Conservation (phyloP, 768 basidiomycete species). For the Auriculariales sp. region DNA sequence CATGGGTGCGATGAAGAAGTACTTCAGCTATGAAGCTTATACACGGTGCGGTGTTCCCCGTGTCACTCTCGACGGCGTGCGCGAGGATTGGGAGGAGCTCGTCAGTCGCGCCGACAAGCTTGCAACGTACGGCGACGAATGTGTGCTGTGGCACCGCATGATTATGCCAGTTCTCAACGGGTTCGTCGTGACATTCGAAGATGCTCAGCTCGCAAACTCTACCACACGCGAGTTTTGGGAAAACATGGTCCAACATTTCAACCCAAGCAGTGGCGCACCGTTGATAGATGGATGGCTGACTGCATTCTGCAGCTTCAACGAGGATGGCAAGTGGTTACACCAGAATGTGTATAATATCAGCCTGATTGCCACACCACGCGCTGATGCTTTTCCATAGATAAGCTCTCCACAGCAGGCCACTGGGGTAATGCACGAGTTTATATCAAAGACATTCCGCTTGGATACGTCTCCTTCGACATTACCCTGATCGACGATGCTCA, state of each 20-base stretch:
- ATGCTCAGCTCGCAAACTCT: slow-evolving; percentile 1
- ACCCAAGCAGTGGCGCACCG: slow-evolving; percentile 1
- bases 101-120: slow-evolving; percentile 24
- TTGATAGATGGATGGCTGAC: slow-evolving; percentile 7
- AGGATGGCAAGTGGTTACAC: too few relatives aligned
- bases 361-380: too few relatives aligned
- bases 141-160: slow-evolving; percentile 23
- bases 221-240: slow-evolving; percentile 11
- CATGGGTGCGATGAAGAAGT: slow-evolving; percentile 26
- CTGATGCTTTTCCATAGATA: too few relatives aligned
- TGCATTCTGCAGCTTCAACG: slow-evolving; percentile 6
- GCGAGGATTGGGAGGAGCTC: slow-evolving; percentile 24
- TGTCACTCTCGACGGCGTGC: slow-evolving; percentile 29
- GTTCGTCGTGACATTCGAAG: slow-evolving; percentile 16
- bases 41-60: slow-evolving; percentile 27
- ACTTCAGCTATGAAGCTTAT: slow-evolving; percentile 19
- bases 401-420: too few relatives aligned
- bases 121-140: slow-evolving; percentile 20
- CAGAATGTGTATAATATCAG: too few relatives aligned
- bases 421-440: too few relatives aligned
- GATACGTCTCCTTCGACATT: too few relatives aligned
- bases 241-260: slow-evolving; percentile 2
- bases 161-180: slow-evolving; percentile 23
- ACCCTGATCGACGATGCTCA: too few relatives aligned
- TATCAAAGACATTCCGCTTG: too few relatives aligned